Conservation (phyloP, 805 yeast genomes). For the Torulaspora gathmanii region DNA sequence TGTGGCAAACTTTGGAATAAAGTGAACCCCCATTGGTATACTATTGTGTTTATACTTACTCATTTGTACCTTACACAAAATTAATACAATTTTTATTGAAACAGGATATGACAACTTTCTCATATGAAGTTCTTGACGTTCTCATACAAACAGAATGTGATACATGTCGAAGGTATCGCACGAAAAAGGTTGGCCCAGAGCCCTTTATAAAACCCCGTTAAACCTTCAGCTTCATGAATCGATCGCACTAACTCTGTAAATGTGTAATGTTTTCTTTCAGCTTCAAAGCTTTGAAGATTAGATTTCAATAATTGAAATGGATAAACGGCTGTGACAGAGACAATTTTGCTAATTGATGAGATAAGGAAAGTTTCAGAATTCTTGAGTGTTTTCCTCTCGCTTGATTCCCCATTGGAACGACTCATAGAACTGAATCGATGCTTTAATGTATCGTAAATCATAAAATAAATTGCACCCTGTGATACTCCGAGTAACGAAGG, state of each 20-base stretch:
- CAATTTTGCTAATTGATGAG: constrained; percentile 63
- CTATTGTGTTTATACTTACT: constrained; percentile 19
- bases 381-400: constrained; percentile 31
- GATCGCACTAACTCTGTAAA: constrained; percentile 35
- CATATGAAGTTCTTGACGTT: constrained; percentile 38
- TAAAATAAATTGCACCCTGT: constrained; percentile 85
- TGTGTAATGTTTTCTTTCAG: constrained; percentile 23
- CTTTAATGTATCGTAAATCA: constrained; percentile 78
- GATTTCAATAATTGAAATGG: constrained; percentile 82
- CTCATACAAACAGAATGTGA: constrained; percentile 85
- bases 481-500: constrained; percentile 78
- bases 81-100: constrained; percentile 16
- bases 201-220: constrained; percentile 77
- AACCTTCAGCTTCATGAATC: constrained; percentile 50
- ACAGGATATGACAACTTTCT: constrained; percentile 1
- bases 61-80: constrained; percentile 20
- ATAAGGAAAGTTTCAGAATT: constrained; percentile 58
- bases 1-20: neutral
- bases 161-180: constrained; percentile 89
- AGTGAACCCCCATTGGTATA: constrained; percentile 14
- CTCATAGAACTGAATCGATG: constrained; percentile 27
- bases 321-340: constrained; percentile 64
- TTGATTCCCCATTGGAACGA: constrained; percentile 2
- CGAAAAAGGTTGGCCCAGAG: constrained; percentile 69
- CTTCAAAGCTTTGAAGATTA: constrained; percentile 56